A percentile compares a stretch with the other conserved stretches of the same genome.
Conservation (phyloP, 1,139 yeast genomes). For the Geotrichum reessii region DNA sequence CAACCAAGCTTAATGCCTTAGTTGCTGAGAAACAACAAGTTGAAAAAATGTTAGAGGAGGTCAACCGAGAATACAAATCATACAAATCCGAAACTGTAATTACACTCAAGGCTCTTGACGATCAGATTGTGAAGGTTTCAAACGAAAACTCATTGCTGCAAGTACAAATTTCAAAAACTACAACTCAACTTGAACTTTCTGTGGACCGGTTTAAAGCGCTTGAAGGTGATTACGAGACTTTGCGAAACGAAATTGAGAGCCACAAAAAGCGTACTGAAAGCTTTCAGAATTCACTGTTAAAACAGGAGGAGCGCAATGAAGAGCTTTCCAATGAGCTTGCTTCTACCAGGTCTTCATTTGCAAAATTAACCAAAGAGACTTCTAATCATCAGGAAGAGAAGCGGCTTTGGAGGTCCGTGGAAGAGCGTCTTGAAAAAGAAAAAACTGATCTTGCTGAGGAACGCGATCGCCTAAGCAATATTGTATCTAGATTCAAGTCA, state of each 20-base stretch:
- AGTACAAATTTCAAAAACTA: conserved; percentile 43
- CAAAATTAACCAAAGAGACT: conserved; percentile 21
- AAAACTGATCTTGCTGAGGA: conserved; percentile 52
- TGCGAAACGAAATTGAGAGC: conserved; percentile 44
- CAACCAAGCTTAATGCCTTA: conserved; percentile 16
- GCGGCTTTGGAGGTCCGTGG: conserved; percentile 46
- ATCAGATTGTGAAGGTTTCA: conserved; percentile 38
- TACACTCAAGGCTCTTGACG: conserved; percentile 41
- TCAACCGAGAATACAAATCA: conserved; percentile 36
- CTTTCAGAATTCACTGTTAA: conserved; percentile 51
- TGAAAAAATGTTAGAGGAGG: conserved; percentile 32
- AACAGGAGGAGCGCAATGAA: conserved; percentile 53
- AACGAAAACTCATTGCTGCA: conserved; percentile 49
- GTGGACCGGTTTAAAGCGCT: conserved; percentile 41
- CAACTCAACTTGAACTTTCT: conserved; percentile 43
- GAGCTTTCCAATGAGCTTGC: conserved; percentile 51
- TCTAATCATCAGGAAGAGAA: conserved; percentile 53
- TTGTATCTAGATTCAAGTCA: conserved; percentile 55
- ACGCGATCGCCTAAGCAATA: conserved; percentile 52
- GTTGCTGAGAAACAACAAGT: conserved; percentile 26
- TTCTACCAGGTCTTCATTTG: conserved; percentile 40
- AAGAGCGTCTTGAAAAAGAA: conserved; percentile 51
- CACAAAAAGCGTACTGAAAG: conserved; percentile 41
- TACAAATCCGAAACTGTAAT: conserved; percentile 42
- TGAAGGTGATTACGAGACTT: conserved; percentile 36